Evolutionary conservation across 164 flowering plant species (phyloP).

Genomic region (Stephania cephalantha): DNA sequence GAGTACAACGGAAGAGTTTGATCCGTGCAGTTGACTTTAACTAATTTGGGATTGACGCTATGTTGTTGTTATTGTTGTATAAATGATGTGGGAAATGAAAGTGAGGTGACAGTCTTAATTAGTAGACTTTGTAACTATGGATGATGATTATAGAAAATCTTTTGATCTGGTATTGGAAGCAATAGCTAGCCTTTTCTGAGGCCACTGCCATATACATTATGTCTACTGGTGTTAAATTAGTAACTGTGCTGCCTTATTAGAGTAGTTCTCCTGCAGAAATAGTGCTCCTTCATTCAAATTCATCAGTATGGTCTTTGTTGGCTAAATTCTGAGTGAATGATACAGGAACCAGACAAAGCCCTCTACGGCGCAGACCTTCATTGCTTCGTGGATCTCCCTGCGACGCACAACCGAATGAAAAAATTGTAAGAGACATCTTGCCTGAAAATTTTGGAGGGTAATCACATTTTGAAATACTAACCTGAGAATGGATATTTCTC

Average conservation of each 20-base stretch:
- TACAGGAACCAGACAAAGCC: slow-evolving; percentile 55
- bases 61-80: too few species aligned
- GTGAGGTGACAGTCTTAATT: too few species aligned
- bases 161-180: neutral
- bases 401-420: neutral
- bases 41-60: too few species aligned
- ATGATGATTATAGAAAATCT: neutral
- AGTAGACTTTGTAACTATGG: neutral
- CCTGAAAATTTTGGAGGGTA: neutral
- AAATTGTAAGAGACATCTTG: neutral
- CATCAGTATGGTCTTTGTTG: slow-evolving; percentile 7
- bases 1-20: too few species aligned
- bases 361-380: slow-evolving; percentile 35
- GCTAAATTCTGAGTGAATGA: slow-evolving; percentile 28
- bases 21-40: too few species aligned
- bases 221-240: too few species aligned
- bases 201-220: too few species aligned
- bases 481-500: slow-evolving; percentile 22
- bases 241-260: too few species aligned
- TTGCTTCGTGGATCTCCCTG: slow-evolving; percentile 19
- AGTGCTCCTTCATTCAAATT: slow-evolving; percentile 3
- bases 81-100: too few species aligned
- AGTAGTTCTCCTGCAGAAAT: neutral
- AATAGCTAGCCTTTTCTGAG: too few species aligned
- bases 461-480: neutral